Evolutionary conservation across 2,329 filamentous ascomycete genomes (phyloP), one percentile per base, ranked within the genome.

Genomic region (Penicillium sp.): DNA sequence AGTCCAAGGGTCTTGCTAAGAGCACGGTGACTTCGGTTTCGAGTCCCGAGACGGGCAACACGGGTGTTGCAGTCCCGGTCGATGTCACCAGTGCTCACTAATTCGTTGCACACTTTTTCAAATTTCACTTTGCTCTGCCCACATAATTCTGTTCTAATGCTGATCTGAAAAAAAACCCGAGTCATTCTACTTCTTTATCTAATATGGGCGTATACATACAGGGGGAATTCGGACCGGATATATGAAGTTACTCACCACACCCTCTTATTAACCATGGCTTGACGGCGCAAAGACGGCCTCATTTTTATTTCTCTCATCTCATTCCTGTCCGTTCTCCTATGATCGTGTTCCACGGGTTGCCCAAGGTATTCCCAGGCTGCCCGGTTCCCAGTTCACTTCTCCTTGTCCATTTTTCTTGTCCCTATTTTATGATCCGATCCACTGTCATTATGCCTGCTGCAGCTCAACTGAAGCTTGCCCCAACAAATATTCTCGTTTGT

Each of bases 201-300:
- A 71, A 67, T 68, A 63, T 52, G 64, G 67, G 67, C 67, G 62
- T 71, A 71, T 74, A 72, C 71, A 73, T 73, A 73, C 61, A 65
- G 66, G 59, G 55, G 26, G 18, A 40, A 62, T 58, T 58, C 57
- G 62, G 63, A 28, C 60, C 64, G 62, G 69, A 67, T 69, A 67
- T 68, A 71, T 65, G 62, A 63, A 52, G 49, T 65, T 62, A 64
- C 56, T 45, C 26, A 29, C 55, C 58, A 62, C 62, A 60, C 28
- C 42, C 18, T 31, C 18, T 31, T 45, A 21, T 31, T 65, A 53
- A 58, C 64, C 61, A 67, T 67, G 69, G 67, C 66, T 68, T 64
- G 56, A 66, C 55, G 70, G 71, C 70, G 70, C 66, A 67, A 67
- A 60, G 64, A 62, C 52, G 63, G 60, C 62, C 56, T 57, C 48